Evolutionary conservation across 768 basidiomycete genomes (phyloP).

Genomic region (Termitomyces eurrhizus): DNA sequence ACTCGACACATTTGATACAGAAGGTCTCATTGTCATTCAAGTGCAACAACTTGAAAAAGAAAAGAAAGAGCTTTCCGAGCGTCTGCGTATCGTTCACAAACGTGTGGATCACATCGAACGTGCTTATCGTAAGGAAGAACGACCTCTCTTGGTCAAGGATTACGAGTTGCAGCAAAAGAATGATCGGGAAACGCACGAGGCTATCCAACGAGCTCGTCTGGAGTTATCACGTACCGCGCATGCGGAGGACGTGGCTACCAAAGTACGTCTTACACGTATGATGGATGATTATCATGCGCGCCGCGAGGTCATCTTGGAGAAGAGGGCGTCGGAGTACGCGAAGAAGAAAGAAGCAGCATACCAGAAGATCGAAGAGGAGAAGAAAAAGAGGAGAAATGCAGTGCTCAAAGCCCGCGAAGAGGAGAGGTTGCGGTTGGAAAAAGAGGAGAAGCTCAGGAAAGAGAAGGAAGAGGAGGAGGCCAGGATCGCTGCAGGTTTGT

Average conservation of each 20-base stretch:
- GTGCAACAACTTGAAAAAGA: constrained; percentile 97
- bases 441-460: constrained; percentile 31
- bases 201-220: constrained; percentile 51
- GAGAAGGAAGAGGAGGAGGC: constrained; percentile 55
- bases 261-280: constrained; percentile 72
- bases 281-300: constrained; percentile 60
- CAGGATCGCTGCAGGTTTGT: constrained; percentile 49
- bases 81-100: constrained; percentile 79
- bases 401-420: constrained; percentile 60
- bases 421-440: constrained; percentile 40
- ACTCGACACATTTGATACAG: constrained; percentile 80
- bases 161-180: constrained; percentile 80
- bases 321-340: constrained; percentile 63
- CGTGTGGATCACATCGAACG: constrained; percentile 95
- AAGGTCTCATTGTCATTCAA: constrained; percentile 83
- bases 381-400: constrained; percentile 59
- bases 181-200: constrained; percentile 69
- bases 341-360: constrained; percentile 52
- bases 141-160: constrained; percentile 79
- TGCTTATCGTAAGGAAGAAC: constrained; percentile 91
- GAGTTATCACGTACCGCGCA: constrained; percentile 57
- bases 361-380: constrained; percentile 80
- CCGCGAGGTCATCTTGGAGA: constrained; percentile 49
- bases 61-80: constrained; percentile 81
- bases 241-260: constrained; percentile 64